Percentiles rank a stretch among this genome's conserved stretches.
Conservation (phyloP, 768 basidiomycete genomes). For the Tricholomella constricta region DNA sequence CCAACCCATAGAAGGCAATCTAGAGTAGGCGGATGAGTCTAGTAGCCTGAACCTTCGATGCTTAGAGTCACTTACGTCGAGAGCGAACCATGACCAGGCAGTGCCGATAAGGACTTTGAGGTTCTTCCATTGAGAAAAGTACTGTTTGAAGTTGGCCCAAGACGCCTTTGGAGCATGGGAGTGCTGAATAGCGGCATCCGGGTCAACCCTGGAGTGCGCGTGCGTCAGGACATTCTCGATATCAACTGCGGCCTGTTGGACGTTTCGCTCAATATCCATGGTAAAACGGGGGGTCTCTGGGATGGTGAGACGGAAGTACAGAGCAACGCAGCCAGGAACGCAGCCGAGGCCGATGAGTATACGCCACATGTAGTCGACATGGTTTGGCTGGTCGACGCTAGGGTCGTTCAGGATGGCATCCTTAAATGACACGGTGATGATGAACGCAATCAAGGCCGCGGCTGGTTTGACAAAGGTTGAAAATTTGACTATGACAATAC, state of each 20-base stretch:
- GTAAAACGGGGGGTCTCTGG: constrained; percentile 91
- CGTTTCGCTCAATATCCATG: constrained; percentile 89
- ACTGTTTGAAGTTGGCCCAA: constrained; percentile 61
- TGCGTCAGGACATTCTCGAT: constrained; percentile 66
- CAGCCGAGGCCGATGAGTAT: constrained; percentile 87
- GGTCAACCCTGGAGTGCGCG: constrained; percentile 48
- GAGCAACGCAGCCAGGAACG: constrained; percentile 76
- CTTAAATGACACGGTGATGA: constrained; percentile 73
- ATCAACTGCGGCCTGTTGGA: constrained; percentile 72
- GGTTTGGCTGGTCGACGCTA: constrained; percentile 36
- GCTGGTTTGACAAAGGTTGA: constrained; percentile 36
- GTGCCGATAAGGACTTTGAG: constrained; percentile 77
- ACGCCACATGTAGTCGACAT: constrained; percentile 83
- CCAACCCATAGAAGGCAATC: constrained; percentile 89
- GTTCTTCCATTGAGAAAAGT: constrained; percentile 79
- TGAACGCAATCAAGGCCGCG: constrained; percentile 65
- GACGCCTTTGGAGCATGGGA: constrained; percentile 70
- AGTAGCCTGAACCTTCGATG: no score
- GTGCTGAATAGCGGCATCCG: constrained; percentile 59
- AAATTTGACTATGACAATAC: neutral
- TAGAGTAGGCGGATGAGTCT: constrained; percentile 25
- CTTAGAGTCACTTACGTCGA: constrained; percentile 78
- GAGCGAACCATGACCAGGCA: constrained; percentile 86
- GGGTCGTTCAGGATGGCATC: constrained; percentile 44
- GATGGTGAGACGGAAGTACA: constrained; percentile 93